phyloP scores from a whole-genome alignment of 345 rosid genomes.

The Rhodamnia argentea region DNA sequence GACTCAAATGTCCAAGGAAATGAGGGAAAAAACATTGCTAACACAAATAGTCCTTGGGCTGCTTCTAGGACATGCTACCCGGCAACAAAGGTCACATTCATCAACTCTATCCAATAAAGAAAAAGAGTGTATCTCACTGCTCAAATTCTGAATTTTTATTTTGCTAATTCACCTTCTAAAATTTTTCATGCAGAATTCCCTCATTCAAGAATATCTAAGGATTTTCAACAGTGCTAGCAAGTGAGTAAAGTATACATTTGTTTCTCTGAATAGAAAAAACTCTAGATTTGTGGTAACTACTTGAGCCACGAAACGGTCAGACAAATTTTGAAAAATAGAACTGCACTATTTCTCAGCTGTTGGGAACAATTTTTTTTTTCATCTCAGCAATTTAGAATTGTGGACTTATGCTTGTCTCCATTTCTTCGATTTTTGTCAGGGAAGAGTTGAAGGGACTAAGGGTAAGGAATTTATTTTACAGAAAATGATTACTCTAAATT shows the following conservation, averaged over 20 bases:
- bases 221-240: conserved; percentile 58
- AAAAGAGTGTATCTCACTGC: neutral
- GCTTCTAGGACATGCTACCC: conserved; percentile 28
- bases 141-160: neutral
- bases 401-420: neutral
- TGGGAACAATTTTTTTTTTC: neutral
- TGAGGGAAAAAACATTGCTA: conserved; percentile 11
- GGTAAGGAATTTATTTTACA: conserved; percentile 26
- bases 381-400: neutral
- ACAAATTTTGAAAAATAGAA: neutral
- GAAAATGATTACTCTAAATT: neutral
- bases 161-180: neutral
- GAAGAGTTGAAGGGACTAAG: conserved; percentile 67
- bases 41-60: conserved; percentile 34
- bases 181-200: conserved; percentile 32
- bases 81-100: conserved; percentile 36
- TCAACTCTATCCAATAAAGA: neutral
- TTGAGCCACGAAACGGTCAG: neutral
- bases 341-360: neutral
- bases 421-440: conserved; percentile 16
- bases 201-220: conserved; percentile 49
- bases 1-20: neutral
- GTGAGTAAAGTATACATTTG: conserved; percentile 22
- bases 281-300: neutral
- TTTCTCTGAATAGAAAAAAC: neutral